Evolutionary conservation across 352 stramenopile species (phyloP).

Genomic region (Globisporangium viniferum): DNA sequence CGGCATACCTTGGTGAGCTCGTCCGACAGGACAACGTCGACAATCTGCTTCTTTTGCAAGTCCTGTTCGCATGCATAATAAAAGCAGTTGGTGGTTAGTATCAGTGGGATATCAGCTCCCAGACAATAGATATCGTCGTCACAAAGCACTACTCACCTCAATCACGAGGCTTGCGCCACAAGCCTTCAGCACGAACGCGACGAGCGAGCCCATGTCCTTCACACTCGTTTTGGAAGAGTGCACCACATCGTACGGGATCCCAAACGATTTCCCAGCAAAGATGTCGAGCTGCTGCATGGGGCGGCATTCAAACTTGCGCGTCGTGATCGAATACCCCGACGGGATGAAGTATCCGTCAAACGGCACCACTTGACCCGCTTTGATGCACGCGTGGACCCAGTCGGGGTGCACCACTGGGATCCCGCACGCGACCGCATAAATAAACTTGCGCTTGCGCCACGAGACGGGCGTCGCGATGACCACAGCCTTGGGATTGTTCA

Average conservation of each 20-base stretch:
- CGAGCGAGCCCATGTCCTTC: conserved; percentile 43
- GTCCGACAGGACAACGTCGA: conserved; percentile 69
- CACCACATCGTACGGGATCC: conserved; percentile 53
- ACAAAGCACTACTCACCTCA: conserved; percentile 32
- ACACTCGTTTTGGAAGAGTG: conserved; percentile 26
- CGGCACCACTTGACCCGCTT: conserved; percentile 38
- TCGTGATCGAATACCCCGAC: conserved; percentile 59
- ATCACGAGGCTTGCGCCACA: conserved; percentile 61
- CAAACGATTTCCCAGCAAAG: conserved; percentile 58
- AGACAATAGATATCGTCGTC: neutral
- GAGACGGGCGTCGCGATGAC: conserved; percentile 73
- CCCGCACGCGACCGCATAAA: conserved; percentile 73
- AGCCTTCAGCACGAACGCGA: conserved; percentile 54
- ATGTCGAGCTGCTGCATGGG: conserved; percentile 44
- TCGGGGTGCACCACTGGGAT: conserved; percentile 81
- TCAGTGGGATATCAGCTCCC: neutral
- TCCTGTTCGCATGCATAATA: neutral
- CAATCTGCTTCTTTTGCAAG: conserved; percentile 17
- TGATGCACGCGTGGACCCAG: conserved; percentile 71
- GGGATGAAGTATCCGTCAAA: conserved; percentile 73
- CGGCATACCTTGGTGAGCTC: conserved; percentile 61
- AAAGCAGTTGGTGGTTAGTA: neutral
- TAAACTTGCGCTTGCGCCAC: conserved; percentile 81
- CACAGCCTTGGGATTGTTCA: conserved; percentile 49
- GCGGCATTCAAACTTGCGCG: conserved; percentile 62